These are phyloP conservation scores for Melanogaster broomeanus DNA, from an alignment of 768 basidiomycete genomes.

Conservation along the genomic window DNA sequence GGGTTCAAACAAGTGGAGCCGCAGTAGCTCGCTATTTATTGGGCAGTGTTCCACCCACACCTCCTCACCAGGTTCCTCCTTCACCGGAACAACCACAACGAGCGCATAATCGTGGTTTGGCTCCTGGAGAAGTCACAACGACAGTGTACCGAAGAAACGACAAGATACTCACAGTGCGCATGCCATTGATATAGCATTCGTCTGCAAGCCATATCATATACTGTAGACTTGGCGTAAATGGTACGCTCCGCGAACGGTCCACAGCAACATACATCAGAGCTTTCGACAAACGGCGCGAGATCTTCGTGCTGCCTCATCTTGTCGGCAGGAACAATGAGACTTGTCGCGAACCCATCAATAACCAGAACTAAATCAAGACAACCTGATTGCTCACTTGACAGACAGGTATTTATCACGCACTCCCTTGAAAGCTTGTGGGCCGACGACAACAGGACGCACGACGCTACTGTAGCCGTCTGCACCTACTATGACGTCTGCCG, in stretches of 20 bases:
- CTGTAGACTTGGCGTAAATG: slow-evolving; percentile 4
- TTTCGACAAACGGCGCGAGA: slow-evolving; percentile 8
- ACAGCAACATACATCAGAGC: slow-evolving; percentile 8
- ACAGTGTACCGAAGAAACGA: neutral
- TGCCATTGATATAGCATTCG: slow-evolving; percentile 17
- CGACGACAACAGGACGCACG: slow-evolving; percentile 36
- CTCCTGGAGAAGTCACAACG: slow-evolving; percentile 4
- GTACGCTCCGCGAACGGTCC: too few species aligned
- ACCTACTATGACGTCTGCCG: slow-evolving; percentile 56
- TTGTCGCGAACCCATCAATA: neutral
- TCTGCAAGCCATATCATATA: slow-evolving; percentile 25
- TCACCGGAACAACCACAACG: slow-evolving; percentile 6
- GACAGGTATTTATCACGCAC: slow-evolving; percentile 11
- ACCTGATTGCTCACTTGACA: slow-evolving; percentile 11
- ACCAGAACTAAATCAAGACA: neutral
- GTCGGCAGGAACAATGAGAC: slow-evolving; percentile 19
- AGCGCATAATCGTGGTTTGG: slow-evolving; percentile 16
- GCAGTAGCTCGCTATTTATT: slow-evolving; percentile 12
- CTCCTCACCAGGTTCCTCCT: neutral
- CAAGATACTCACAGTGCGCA: slow-evolving; percentile 17
- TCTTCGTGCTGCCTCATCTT: slow-evolving; percentile 18
- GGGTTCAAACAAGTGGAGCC: slow-evolving; percentile 19
- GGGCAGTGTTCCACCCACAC: slow-evolving; percentile 5
- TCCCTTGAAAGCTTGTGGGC: slow-evolving; percentile 6
- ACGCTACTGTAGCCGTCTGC: slow-evolving; percentile 60